These are phyloP conservation scores for Blastomyces gilchristii DNA, from an alignment of 2,329 filamentous ascomycete species.

Conservation along the genomic window DNA sequence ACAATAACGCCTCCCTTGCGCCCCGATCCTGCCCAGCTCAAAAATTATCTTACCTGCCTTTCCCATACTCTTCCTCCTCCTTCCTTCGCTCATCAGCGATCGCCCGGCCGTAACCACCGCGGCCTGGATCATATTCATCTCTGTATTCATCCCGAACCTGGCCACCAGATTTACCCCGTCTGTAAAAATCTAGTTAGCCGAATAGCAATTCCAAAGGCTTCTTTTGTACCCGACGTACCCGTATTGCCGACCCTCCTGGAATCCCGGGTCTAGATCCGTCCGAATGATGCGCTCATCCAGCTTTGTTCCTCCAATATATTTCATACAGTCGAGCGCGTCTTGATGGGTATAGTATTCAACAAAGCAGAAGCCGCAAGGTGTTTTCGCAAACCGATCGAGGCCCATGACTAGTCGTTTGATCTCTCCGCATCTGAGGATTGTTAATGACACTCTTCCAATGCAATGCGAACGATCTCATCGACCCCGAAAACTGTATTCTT, in stretches of 20 bases:
- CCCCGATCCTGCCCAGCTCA: slow-evolving; percentile 5
- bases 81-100: slow-evolving; percentile 53
- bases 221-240: slow-evolving; percentile 41
- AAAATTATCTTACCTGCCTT: slow-evolving; percentile 37
- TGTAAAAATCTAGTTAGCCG: slow-evolving; percentile 21
- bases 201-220: neutral
- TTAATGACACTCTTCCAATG: slow-evolving; percentile 9
- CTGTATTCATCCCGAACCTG: slow-evolving; percentile 97
- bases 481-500: neutral
- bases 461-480: neutral
- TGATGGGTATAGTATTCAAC: slow-evolving; percentile 98
- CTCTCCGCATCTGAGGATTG: slow-evolving; percentile 57
- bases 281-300: slow-evolving; percentile 93
- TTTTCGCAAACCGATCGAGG: slow-evolving; percentile 92
- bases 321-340: slow-evolving; percentile 95
- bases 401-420: slow-evolving; percentile 98
- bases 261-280: slow-evolving; percentile 90
- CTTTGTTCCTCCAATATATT: slow-evolving; percentile 96
- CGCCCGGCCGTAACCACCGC: slow-evolving; percentile 78
- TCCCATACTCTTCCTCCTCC: slow-evolving; percentile 51
- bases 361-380: slow-evolving; percentile 97
- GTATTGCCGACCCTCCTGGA: slow-evolving; percentile 92
- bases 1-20: slow-evolving; percentile 9
- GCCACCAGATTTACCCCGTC: slow-evolving; percentile 83
- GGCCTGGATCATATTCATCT: slow-evolving; percentile 90